Base-by-base conservation (phyloP, 2,329 filamentous ascomycete species). In the Cylindrodendrum hubeiense region DNA sequence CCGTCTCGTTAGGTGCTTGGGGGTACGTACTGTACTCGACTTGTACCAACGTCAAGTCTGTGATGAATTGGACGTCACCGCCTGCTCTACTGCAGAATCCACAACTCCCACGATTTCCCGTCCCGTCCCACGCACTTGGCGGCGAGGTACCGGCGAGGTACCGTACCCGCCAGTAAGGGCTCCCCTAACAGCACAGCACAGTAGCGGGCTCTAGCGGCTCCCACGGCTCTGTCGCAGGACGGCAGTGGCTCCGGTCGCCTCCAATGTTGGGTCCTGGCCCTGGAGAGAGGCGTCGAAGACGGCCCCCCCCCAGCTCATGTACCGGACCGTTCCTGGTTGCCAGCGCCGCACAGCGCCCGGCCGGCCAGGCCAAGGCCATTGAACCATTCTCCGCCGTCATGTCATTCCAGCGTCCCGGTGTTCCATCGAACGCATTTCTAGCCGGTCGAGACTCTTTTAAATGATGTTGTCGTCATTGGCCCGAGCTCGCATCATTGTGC, bases 241-340 rank as follows among this genome's bases (percentile, higher is more conserved):
- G 59, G 57, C 66, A 70, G 69, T 66, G 66, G 59, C 65, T 65
- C 59, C 55, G 52, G 53, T 47, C 53, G 53, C 50, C 53, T 53
- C 46, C 34, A 61, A 49, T 44, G 52, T 37, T 34, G 34, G 56
- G 44, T 51, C 51, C 46, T 44, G 61, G 22, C 52, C 47, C 51
- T 51, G 55, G 63, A 49, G 41, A 56, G 57, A 68, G 65, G 56
- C 46, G 56, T 44, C 34, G 4, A 24, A 8, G 28, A 33, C 46
- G 30, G 21, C 56, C 55, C 67, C 67, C 56, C 55, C 67, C 67
- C 67, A 66, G 60, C 60, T 69, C 70, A 71, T 47, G 37, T 53
- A 43, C 52, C 70, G 70, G 68, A 70, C 70, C 70, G 68, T 72
- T 67, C 70, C 68, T 71, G 64, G 67, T 63, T 53, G 59, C 64